phyloP scores from a whole-genome alignment of 2,329 filamentous ascomycete genomes.

The Beauveria sp. region DNA sequence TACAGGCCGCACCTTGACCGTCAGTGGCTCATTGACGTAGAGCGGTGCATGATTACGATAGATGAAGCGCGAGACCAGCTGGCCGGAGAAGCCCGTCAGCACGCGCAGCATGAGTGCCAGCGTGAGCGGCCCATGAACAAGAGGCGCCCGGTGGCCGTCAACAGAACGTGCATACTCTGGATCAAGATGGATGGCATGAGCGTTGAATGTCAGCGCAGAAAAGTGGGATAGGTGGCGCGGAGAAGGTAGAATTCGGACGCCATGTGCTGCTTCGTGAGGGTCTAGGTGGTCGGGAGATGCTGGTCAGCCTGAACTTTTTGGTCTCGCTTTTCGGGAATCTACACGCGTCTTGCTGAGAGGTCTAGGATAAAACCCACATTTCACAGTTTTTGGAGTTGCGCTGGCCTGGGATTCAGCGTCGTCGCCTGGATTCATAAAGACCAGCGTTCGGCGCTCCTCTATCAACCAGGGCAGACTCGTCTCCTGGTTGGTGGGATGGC shows the following conservation, averaged over 20 bases:
- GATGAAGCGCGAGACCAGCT: constrained; percentile 48
- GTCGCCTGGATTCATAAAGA: constrained; percentile 35
- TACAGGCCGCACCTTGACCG: constrained; percentile 53
- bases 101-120: constrained; percentile 69
- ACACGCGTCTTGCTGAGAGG: not conserved
- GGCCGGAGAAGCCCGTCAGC: constrained; percentile 29
- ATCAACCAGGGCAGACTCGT: constrained; percentile 24
- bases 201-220: constrained; percentile 86
- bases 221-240: constrained; percentile 76
- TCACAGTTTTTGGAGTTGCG: not conserved
- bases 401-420: not conserved
- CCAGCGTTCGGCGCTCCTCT: constrained; percentile 42
- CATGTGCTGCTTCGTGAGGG: constrained; percentile 27
- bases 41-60: constrained; percentile 81
- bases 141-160: constrained; percentile 66
- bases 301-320: not conserved
- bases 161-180: constrained; percentile 57
- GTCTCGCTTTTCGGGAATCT: not conserved
- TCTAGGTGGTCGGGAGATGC: constrained; percentile 17
- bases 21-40: constrained; percentile 65
- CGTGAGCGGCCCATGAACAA: constrained; percentile 83
- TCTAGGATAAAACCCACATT: not conserved
- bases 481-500: constrained; percentile 11
- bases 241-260: constrained; percentile 55
- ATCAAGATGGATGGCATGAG: constrained; percentile 85